phyloP scores from a whole-genome alignment of 495 filamentous ascomycete species.

The Penicillium parvum region DNA sequence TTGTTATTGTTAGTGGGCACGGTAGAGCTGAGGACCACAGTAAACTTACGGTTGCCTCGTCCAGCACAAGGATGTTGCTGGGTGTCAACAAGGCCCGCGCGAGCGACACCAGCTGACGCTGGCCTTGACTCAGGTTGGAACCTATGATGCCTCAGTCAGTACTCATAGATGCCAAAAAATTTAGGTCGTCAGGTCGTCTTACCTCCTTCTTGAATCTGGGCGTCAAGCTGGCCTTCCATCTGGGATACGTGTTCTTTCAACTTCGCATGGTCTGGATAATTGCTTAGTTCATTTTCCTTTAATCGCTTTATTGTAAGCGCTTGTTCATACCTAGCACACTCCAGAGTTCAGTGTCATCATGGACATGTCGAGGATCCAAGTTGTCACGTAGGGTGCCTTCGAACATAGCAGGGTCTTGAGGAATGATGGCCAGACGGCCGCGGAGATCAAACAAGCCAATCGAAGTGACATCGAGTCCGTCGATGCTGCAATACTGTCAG shows the following conservation, averaged over 20 bases:
- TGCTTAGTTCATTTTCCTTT: conserved; percentile 11
- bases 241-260: conserved; percentile 83
- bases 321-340: conserved; percentile 84
- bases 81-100: conserved; percentile 91
- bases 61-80: conserved; percentile 93
- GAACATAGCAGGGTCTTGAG: conserved; percentile 96
- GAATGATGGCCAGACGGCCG: conserved; percentile 91
- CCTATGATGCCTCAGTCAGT: conserved; percentile 31
- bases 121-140: conserved; percentile 56
- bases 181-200: conserved; percentile 33
- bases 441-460: conserved; percentile 90
- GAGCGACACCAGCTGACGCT: conserved; percentile 88
- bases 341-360: conserved; percentile 98
- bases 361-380: conserved; percentile 88
- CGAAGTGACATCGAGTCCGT: conserved; percentile 79
- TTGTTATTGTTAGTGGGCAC: conserved; percentile 14
- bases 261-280: conserved; percentile 80
- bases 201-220: conserved; percentile 91
- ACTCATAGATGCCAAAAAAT: background rate
- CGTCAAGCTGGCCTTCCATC: conserved; percentile 89
- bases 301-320: too few species aligned
- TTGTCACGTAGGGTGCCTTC: conserved; percentile 96
- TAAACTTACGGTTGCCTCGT: conserved; percentile 77
- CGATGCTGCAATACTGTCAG: conserved; percentile 54
- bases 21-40: background rate